Conservation (phyloP, 2,329 filamentous ascomycete genomes). For the Ceratocystis destructans region DNA sequence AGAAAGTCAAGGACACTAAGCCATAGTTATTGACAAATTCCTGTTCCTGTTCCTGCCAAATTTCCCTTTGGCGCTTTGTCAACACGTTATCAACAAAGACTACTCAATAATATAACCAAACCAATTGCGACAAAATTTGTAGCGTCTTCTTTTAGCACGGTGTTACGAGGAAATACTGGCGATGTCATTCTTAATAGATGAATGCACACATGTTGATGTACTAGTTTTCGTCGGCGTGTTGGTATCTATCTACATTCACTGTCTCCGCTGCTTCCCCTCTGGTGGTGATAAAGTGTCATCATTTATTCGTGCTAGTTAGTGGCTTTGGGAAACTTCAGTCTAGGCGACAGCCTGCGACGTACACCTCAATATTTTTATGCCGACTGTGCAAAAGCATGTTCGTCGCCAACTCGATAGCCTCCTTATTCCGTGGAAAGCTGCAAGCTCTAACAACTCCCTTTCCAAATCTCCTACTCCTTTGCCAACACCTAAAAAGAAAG, state of each 20-base stretch:
- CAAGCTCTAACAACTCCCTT: background rate
- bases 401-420: background rate
- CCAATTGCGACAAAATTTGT: background rate
- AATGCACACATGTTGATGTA: background rate
- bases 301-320: background rate
- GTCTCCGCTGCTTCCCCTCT: too few relatives aligned
- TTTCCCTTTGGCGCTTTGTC: background rate
- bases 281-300: background rate
- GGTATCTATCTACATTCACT: too few relatives aligned
- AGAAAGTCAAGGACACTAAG: background rate
- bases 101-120: background rate
- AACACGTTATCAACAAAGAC: background rate
- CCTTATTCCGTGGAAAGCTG: background rate
- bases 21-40: background rate
- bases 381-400: background rate
- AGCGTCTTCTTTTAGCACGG: background rate
- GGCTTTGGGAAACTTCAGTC: background rate
- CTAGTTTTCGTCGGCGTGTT: background rate
- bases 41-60: slow-evolving; percentile 3
- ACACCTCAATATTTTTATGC: background rate
- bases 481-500: slow-evolving; percentile 13
- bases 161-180: background rate
- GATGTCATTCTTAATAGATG: background rate
- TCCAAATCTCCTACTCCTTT: background rate
- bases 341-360: slow-evolving; percentile 6